A percentile compares a stretch with the other conserved stretches of the same genome.
phyloP scores from a whole-genome alignment of 345 rosid species.

The Sisymbrium irio region DNA sequence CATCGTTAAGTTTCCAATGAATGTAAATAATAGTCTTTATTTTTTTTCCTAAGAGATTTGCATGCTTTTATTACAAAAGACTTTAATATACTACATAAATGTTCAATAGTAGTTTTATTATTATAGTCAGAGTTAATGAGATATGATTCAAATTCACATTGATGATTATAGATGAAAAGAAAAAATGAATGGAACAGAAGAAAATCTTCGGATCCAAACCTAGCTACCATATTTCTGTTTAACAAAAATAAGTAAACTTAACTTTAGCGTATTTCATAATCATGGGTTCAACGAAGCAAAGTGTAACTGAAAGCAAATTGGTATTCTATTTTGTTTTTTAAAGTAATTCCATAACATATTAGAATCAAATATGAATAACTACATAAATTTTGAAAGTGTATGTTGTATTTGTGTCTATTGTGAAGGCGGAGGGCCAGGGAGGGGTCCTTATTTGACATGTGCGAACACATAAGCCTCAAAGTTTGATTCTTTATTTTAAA shows the following conservation, averaged over 20 bases:
- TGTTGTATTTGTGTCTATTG: not conserved
- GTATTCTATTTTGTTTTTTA: not conserved
- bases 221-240: not conserved
- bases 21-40: constrained; percentile 20
- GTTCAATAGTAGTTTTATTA: not conserved
- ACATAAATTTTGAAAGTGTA: not conserved
- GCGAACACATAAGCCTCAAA: constrained; percentile 17
- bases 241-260: not conserved
- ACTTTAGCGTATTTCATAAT: not conserved
- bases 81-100: not conserved
- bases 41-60: not conserved
- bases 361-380: not conserved
- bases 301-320: not conserved
- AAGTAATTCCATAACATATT: not conserved
- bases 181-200: not conserved
- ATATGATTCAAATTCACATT: not conserved
- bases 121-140: not conserved
- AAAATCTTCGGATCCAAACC: not conserved
- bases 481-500: constrained; percentile 19
- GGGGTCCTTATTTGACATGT: constrained; percentile 1
- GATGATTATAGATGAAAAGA: not conserved
- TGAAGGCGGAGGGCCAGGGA: not conserved
- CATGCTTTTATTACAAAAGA: not conserved
- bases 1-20: not conserved
- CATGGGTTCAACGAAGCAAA: not conserved